Evolutionary conservation across 345 rosid genomes (phyloP).

Genomic region (Eucalyptus tenuipes): DNA sequence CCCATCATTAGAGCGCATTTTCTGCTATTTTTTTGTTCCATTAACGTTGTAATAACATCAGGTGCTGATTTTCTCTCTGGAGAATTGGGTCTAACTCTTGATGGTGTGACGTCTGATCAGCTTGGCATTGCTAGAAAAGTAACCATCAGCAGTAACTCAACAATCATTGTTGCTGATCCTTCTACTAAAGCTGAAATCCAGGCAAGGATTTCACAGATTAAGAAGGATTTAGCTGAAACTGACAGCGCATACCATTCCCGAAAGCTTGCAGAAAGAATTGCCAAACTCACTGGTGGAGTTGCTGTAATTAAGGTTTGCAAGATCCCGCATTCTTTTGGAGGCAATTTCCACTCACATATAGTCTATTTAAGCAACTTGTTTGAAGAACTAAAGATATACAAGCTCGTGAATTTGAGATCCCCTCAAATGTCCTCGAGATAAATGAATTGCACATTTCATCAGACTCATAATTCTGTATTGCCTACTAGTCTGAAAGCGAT

Average conservation of each 20-base stretch:
- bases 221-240: constrained; percentile 79
- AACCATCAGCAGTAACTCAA: constrained; percentile 58
- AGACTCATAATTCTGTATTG: background rate
- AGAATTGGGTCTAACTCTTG: constrained; percentile 54
- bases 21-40: background rate
- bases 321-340: background rate
- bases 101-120: constrained; percentile 77
- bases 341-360: background rate
- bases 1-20: background rate
- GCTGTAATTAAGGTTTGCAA: constrained; percentile 74
- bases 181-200: constrained; percentile 82
- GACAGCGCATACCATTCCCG: constrained; percentile 42
- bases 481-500: background rate
- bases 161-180: constrained; percentile 74
- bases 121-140: constrained; percentile 75
- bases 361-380: background rate
- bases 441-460: background rate
- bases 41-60: constrained; percentile 4
- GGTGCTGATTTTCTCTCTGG: constrained; percentile 84
- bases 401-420: background rate
- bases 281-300: constrained; percentile 83
- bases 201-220: constrained; percentile 82
- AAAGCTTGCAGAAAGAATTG: constrained; percentile 77
- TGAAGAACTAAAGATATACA: background rate
- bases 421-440: background rate